Conservation (phyloP, 164 flowering plant species). For the Magnolia officinalis region DNA sequence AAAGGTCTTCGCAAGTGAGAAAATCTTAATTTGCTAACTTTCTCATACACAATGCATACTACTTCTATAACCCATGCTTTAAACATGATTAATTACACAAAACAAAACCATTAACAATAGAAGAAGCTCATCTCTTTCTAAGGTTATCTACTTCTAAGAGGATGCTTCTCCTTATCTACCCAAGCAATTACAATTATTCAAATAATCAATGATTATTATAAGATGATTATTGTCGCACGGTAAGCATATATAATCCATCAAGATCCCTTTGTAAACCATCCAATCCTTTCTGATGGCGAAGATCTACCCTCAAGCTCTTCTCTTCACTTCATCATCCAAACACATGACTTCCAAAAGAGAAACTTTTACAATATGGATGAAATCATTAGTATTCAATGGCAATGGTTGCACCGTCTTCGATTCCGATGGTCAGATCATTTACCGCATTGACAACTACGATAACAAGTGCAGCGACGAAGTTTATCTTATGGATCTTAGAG, state of each 20-base stretch:
- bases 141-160: background rate
- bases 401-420: slow-evolving; percentile 41
- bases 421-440: slow-evolving; percentile 31
- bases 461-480: slow-evolving; percentile 24
- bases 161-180: background rate
- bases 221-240: background rate
- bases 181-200: background rate
- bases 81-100: background rate
- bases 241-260: background rate
- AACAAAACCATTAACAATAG: background rate
- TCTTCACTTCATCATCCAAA: background rate
- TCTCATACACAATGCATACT: background rate
- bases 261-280: slow-evolving; percentile 5
- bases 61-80: background rate
- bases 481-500: slow-evolving; percentile 39
- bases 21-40: background rate
- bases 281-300: slow-evolving; percentile 28
- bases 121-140: background rate
- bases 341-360: slow-evolving; percentile 19
- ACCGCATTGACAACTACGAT: slow-evolving; percentile 40
- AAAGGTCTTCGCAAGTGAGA: background rate
- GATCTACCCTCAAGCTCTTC: slow-evolving; percentile 22
- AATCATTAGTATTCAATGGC: slow-evolving; percentile 31
- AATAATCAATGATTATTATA: background rate
- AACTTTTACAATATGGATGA: slow-evolving; percentile 46